Conservation (phyloP, 495 filamentous ascomycete species). For the Aspergillus wentii region DNA sequence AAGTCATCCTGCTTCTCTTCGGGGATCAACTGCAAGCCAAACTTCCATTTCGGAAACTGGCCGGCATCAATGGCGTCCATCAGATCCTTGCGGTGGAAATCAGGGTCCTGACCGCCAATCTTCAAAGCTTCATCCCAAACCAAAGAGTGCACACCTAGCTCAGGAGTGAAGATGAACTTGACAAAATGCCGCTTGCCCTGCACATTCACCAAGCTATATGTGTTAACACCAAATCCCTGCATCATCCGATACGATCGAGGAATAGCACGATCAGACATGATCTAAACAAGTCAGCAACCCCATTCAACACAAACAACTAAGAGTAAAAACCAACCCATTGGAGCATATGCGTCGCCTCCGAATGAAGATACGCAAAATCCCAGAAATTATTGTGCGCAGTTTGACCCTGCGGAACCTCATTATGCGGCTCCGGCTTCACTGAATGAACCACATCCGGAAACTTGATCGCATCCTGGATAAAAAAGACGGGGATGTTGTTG, state of each 20-base stretch:
- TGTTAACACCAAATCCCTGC: conserved; percentile 90
- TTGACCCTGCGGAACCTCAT: conserved; percentile 61
- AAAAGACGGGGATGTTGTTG: conserved; percentile 73
- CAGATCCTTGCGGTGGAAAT: conserved; percentile 85
- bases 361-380: conserved; percentile 51
- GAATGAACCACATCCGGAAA: conserved; percentile 74
- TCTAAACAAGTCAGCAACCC: conserved; percentile 24
- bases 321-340: conserved; percentile 57
- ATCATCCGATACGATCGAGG: conserved; percentile 83
- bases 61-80: conserved; percentile 70
- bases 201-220: conserved; percentile 67
- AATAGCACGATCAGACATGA: conserved; percentile 74
- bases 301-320: background rate
- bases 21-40: conserved; percentile 72
- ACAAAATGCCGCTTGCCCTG: conserved; percentile 70
- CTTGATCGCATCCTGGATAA: conserved; percentile 68
- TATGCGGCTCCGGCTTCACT: conserved; percentile 78
- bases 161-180: conserved; percentile 77
- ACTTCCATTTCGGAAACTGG: conserved; percentile 73
- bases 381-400: conserved; percentile 61
- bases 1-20: conserved; percentile 73
- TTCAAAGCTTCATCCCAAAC: conserved; percentile 90
- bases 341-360: conserved; percentile 80
- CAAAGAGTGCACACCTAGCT: conserved; percentile 75
- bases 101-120: conserved; percentile 74